phyloP scores from a whole-genome alignment of 2,329 filamentous ascomycete genomes.

The Pezicula radicicola region DNA sequence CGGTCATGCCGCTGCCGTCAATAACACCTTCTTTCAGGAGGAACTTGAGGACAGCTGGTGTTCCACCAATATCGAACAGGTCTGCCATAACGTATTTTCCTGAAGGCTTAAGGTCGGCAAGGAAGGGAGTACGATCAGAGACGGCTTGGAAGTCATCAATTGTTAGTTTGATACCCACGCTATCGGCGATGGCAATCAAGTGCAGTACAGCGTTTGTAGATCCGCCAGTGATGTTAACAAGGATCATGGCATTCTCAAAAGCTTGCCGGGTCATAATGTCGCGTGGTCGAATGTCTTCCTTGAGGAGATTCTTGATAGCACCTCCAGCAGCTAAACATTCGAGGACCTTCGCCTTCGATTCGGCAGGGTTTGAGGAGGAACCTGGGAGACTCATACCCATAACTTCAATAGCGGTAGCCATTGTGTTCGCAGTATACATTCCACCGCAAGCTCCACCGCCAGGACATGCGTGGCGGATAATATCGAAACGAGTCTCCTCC shows the following conservation, averaged over 20 bases:
- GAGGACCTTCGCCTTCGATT: constrained; percentile 65
- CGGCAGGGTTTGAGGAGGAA: constrained; percentile 76
- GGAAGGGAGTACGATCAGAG: constrained; percentile 74
- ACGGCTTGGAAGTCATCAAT: constrained; percentile 85
- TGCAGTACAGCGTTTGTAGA: constrained; percentile 86
- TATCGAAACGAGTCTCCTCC: constrained; percentile 89
- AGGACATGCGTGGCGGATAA: constrained; percentile 88
- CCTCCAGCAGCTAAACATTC: constrained; percentile 72
- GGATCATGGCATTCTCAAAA: constrained; percentile 82
- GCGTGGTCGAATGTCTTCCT: constrained; percentile 71
- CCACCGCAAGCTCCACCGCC: constrained; percentile 81
- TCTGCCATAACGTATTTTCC: constrained; percentile 61
- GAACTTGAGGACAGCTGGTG: constrained; percentile 54
- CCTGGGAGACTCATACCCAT: constrained; percentile 80
- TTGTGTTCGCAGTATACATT: constrained; percentile 79
- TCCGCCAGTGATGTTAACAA: constrained; percentile 79
- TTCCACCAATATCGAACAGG: constrained; percentile 53
- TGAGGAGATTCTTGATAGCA: constrained; percentile 71
- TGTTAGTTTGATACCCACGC: constrained; percentile 76
- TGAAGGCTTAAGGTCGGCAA: constrained; percentile 80
- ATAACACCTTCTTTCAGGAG: constrained; percentile 55
- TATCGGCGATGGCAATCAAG: constrained; percentile 79
- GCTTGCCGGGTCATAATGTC: constrained; percentile 79
- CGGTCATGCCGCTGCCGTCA: constrained; percentile 57
- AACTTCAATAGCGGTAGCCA: constrained; percentile 71